Conservation (phyloP, 352 stramenopile species). For the Phytophthora cryptogea region DNA sequence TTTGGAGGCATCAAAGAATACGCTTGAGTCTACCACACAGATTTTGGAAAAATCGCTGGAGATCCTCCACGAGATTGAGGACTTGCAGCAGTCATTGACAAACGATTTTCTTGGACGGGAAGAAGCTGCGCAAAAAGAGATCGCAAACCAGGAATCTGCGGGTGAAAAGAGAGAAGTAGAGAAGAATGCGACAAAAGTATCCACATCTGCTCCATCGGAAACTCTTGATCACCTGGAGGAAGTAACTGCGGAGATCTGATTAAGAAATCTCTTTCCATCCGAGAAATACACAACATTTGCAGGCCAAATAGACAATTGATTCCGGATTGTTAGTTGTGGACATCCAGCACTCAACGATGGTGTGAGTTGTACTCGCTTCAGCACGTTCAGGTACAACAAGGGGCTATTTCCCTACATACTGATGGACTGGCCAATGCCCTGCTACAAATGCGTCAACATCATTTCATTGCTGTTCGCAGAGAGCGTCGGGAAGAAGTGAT, state of each 20-base stretch:
- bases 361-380: constrained; percentile 7
- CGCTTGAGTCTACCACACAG: constrained; percentile 54
- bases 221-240: constrained; percentile 19
- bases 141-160: constrained; percentile 26
- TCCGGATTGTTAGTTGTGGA: constrained; percentile 1
- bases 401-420: constrained; percentile 13
- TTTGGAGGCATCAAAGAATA: constrained; percentile 53
- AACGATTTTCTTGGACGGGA: constrained; percentile 31
- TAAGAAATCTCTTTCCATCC: constrained; percentile 1
- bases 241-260: constrained; percentile 23
- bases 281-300: constrained; percentile 19
- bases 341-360: constrained; percentile 17
- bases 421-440: constrained; percentile 34
- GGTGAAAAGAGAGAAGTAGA: constrained; percentile 20
- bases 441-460: constrained; percentile 30
- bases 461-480: constrained; percentile 15
- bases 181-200: constrained; percentile 9
- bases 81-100: constrained; percentile 33
- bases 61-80: constrained; percentile 56
- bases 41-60: constrained; percentile 65
- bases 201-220: background rate
- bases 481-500: constrained; percentile 30
- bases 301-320: constrained; percentile 23
- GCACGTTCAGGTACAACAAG: constrained; percentile 10
- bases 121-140: constrained; percentile 31